Percentiles rank a stretch among this genome's conserved stretches.
Evolutionary conservation across 805 yeast species (phyloP).

Genomic region (Metschnikowia sp.): DNA sequence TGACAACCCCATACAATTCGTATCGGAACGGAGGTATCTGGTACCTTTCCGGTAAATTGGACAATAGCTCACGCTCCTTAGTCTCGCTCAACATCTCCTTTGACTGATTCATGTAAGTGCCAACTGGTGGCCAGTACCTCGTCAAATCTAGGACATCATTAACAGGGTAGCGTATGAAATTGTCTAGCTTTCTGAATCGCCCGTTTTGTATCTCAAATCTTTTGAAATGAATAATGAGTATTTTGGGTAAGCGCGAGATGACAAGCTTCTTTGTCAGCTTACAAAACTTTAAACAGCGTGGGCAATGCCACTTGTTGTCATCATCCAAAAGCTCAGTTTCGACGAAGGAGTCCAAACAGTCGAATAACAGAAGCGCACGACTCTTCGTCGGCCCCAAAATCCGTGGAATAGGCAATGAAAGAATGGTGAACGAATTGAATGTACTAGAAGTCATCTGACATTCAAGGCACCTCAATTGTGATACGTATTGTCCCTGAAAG

Average conservation of each 20-base stretch:
- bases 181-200: constrained; percentile 55
- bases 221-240: constrained; percentile 80
- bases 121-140: constrained; percentile 64
- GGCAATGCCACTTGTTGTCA: constrained; percentile 83
- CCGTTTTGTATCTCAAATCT: constrained; percentile 59
- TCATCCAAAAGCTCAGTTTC: constrained; percentile 70
- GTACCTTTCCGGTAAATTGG: constrained; percentile 59
- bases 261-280: constrained; percentile 65
- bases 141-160: constrained; percentile 56
- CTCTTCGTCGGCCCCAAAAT: constrained; percentile 22
- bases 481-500: constrained; percentile 85
- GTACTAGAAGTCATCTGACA: constrained; percentile 82
- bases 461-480: constrained; percentile 68
- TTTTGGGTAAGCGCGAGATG: constrained; percentile 74
- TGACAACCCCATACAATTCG: constrained; percentile 73
- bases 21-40: constrained; percentile 81
- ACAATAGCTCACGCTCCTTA: constrained; percentile 42
- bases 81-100: constrained; percentile 29
- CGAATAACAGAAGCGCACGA: constrained; percentile 39
- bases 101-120: constrained; percentile 19
- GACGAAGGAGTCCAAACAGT: constrained; percentile 76
- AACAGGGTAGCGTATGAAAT: constrained; percentile 65
- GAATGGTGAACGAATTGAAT: constrained; percentile 74
- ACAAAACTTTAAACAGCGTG: constrained; percentile 62
- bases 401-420: constrained; percentile 76